These are phyloP conservation scores for Pelagomonas calceolata DNA, from an alignment of 108 stramenopile species.

Conservation along the genomic window DNA sequence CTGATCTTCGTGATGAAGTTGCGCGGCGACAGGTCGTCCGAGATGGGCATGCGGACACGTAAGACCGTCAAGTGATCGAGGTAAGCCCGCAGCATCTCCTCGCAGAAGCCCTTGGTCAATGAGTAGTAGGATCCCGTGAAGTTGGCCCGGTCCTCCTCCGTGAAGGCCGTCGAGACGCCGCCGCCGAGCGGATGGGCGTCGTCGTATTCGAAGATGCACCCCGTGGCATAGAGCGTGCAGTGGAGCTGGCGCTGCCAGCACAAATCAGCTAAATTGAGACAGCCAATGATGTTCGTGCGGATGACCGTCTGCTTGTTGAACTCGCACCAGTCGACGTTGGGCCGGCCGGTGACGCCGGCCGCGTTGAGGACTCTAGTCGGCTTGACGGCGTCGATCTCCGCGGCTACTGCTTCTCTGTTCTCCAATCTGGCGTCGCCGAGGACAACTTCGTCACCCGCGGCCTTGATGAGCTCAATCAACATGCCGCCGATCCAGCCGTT, in stretches of 20 bases:
- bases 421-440: slow-evolving; percentile 77
- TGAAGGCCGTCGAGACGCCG: slow-evolving; percentile 55
- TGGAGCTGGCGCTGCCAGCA: slow-evolving; percentile 74
- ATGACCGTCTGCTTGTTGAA: slow-evolving; percentile 88
- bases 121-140: slow-evolving; percentile 96
- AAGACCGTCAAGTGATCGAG: slow-evolving; percentile 67
- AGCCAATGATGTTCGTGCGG: slow-evolving; percentile 93
- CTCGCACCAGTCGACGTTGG: slow-evolving; percentile 99
- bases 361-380: slow-evolving; percentile 95
- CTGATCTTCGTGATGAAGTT: slow-evolving; percentile 98
- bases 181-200: slow-evolving; percentile 75
- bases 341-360: slow-evolving; percentile 98
- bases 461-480: slow-evolving; percentile 61
- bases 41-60: slow-evolving; percentile 97
- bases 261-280: slow-evolving; percentile 82
- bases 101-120: slow-evolving; percentile 94
- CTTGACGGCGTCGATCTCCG: slow-evolving; percentile 73
- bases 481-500: slow-evolving; percentile 96
- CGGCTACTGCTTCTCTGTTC: slow-evolving; percentile 72
- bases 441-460: slow-evolving; percentile 48
- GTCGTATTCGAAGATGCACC: slow-evolving; percentile 99
- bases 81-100: slow-evolving; percentile 79
- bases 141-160: slow-evolving; percentile 90
- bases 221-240: slow-evolving; percentile 95
- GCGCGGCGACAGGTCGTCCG: slow-evolving; percentile 87